Evolutionary conservation across 2,329 filamentous ascomycete species (phyloP).

Genomic region (Rachicladosporium sp.): DNA sequence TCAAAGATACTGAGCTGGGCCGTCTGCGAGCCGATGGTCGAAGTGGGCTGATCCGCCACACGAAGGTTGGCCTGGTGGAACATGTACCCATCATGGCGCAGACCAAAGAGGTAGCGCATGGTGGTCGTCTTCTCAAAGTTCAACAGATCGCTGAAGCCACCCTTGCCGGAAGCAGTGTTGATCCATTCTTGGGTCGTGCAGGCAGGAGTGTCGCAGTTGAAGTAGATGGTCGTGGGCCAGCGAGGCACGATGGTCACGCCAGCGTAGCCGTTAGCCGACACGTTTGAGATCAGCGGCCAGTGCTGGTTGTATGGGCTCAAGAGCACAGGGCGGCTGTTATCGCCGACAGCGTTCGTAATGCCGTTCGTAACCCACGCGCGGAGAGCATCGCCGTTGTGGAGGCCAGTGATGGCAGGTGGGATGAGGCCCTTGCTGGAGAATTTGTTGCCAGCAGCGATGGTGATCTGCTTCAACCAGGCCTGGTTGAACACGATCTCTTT

Average conservation of each 20-base stretch:
- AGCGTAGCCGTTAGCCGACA: slow-evolving; percentile 40
- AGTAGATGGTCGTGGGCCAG: slow-evolving; percentile 52
- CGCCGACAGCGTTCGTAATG: slow-evolving; percentile 46
- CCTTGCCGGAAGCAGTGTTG: slow-evolving; percentile 42
- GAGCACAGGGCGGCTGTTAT: slow-evolving; percentile 47
- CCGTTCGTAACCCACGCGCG: slow-evolving; percentile 47
- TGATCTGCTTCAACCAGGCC: slow-evolving; percentile 44
- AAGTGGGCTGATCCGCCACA: slow-evolving; percentile 34
- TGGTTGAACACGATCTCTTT: slow-evolving; percentile 52
- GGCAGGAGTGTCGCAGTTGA: slow-evolving; percentile 46
- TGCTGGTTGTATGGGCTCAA: slow-evolving; percentile 40
- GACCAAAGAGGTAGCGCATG: slow-evolving; percentile 43
- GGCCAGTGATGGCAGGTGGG: slow-evolving; percentile 48
- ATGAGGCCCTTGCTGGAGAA: slow-evolving; percentile 46
- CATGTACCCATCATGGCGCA: slow-evolving; percentile 47
- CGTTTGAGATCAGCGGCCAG: slow-evolving; percentile 44
- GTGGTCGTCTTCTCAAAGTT: slow-evolving; percentile 40
- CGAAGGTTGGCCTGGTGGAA: slow-evolving; percentile 53
- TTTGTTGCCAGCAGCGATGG: slow-evolving; percentile 32
- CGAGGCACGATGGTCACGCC: slow-evolving; percentile 47
- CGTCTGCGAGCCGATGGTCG: slow-evolving; percentile 37
- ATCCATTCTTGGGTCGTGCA: slow-evolving; percentile 52
- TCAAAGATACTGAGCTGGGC: slow-evolving; percentile 43
- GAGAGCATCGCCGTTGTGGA: slow-evolving; percentile 51
- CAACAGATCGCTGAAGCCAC: slow-evolving; percentile 41